A percentile compares a stretch with the other conserved stretches of the same genome.
phyloP scores from a whole-genome alignment of 2,329 filamentous ascomycete genomes.

The Microdochium paspali region DNA sequence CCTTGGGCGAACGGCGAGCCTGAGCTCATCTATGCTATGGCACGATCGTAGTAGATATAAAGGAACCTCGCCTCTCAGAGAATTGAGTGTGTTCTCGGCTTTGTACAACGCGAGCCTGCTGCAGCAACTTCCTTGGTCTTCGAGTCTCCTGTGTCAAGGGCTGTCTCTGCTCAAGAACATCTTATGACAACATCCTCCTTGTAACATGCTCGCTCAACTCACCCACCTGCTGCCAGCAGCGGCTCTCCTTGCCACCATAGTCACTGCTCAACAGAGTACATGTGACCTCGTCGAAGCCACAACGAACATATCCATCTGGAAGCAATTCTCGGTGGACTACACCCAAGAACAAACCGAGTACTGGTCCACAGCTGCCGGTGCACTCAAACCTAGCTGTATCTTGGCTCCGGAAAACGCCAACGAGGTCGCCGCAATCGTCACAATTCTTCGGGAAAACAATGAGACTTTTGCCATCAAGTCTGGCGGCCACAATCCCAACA shows the following conservation, averaged over 20 bases:
- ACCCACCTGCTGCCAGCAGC: background rate
- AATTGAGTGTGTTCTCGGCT: no score
- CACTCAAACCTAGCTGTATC: constrained; percentile 35
- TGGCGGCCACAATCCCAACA: constrained; percentile 48
- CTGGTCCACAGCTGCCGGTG: constrained; percentile 33
- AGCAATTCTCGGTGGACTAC: constrained; percentile 22
- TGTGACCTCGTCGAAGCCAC: constrained; percentile 24
- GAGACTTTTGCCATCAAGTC: constrained; percentile 45
- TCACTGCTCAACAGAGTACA: constrained; percentile 16
- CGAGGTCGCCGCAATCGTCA: constrained; percentile 44
- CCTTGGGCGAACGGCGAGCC: no score
- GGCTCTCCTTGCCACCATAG: constrained; percentile 7
- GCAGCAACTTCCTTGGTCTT: no score
- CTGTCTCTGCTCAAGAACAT: no score
- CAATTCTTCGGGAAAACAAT: constrained; percentile 32
- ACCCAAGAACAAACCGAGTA: constrained; percentile 28
- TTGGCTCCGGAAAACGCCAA: constrained; percentile 34
- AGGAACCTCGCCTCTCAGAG: no score
- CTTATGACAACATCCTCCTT: background rate
- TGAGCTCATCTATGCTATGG: no score
- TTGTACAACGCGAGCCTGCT: no score
- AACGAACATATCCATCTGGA: constrained; percentile 21
- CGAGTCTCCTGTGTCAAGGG: no score
- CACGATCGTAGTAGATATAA: no score
- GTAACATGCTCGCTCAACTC: background rate